phyloP scores from a whole-genome alignment of 345 rosid species.

The Citrus sinensis region DNA sequence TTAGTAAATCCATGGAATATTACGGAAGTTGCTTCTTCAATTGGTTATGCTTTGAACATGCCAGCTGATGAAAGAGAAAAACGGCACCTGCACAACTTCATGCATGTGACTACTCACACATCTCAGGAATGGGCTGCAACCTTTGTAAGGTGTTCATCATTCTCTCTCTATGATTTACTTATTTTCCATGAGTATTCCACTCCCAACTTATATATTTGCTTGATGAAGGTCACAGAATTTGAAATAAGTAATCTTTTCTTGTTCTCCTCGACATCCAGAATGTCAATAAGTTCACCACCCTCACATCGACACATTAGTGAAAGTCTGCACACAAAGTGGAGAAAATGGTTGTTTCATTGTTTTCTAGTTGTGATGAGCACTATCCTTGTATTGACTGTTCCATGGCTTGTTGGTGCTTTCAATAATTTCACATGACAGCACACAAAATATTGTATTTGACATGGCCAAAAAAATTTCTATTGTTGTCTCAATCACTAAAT shows the following conservation, averaged over 20 bases:
- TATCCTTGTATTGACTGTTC: neutral
- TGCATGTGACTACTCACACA: constrained; percentile 60
- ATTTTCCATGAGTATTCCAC: neutral
- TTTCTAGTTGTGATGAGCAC: neutral
- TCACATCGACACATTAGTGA: neutral
- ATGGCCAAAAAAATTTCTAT: neutral
- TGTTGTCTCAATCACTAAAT: neutral
- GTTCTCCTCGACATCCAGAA: neutral
- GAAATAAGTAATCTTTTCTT: neutral
- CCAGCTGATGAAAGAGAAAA: constrained; percentile 57
- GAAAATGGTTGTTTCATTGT: neutral
- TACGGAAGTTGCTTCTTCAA: constrained; percentile 55
- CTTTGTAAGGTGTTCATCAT: constrained; percentile 42
- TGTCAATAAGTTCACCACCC: neutral
- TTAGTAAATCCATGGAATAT: constrained; percentile 63
- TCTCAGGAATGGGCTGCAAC: constrained; percentile 73
- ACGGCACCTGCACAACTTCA: constrained; percentile 51
- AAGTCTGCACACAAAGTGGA: neutral
- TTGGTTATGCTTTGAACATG: constrained; percentile 55
- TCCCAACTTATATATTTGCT: neutral
- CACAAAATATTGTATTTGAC: neutral
- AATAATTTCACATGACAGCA: too few species aligned
- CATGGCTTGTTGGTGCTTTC: neutral
- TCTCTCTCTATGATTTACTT: neutral
- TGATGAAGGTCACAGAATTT: neutral